phyloP scores from a whole-genome alignment of 805 yeast species.

The Geotrichum ghanense region DNA sequence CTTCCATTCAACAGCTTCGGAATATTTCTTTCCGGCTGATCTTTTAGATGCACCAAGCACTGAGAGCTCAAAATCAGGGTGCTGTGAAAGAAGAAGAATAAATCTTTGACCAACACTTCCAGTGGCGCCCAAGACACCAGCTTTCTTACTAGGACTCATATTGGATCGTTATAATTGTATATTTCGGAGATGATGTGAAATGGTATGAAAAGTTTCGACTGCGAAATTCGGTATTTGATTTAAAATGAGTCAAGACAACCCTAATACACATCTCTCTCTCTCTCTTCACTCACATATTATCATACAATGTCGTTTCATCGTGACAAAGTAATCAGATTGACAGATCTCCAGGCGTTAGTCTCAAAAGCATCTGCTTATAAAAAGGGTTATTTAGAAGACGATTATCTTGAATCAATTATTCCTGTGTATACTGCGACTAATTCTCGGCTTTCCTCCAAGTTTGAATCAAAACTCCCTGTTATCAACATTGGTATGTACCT shows the following conservation, averaged over 20 bases:
- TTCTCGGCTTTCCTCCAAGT: conserved; percentile 5
- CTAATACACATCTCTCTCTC: neutral
- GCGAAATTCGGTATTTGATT: neutral
- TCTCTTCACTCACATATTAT: neutral
- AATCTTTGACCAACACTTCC: conserved; percentile 97
- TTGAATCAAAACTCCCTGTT: conserved; percentile 38
- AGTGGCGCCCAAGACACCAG: conserved; percentile 94
- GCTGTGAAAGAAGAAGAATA: conserved; percentile 69
- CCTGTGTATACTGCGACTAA: conserved; percentile 8
- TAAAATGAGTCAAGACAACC: conserved; percentile 2
- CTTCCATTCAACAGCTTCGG: conserved; percentile 87
- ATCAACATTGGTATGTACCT: conserved; percentile 33
- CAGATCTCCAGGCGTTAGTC: conserved; percentile 51
- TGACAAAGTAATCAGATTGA: conserved; percentile 38
- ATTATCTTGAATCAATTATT: conserved; percentile 19
- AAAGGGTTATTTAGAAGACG: conserved; percentile 37
- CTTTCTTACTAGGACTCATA: neutral
- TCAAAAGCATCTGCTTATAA: conserved; percentile 37
- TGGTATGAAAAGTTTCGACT: neutral
- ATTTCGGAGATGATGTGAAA: neutral
- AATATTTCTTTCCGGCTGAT: conserved; percentile 83
- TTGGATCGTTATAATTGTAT: no score
- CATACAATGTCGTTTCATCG: conserved; percentile 14
- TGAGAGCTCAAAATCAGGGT: conserved; percentile 78
- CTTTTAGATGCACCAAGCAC: conserved; percentile 88